Evolutionary conservation across 768 basidiomycete species (phyloP), one percentile per base, ranked within the genome.

Genomic region (Termitomyces sp.): DNA sequence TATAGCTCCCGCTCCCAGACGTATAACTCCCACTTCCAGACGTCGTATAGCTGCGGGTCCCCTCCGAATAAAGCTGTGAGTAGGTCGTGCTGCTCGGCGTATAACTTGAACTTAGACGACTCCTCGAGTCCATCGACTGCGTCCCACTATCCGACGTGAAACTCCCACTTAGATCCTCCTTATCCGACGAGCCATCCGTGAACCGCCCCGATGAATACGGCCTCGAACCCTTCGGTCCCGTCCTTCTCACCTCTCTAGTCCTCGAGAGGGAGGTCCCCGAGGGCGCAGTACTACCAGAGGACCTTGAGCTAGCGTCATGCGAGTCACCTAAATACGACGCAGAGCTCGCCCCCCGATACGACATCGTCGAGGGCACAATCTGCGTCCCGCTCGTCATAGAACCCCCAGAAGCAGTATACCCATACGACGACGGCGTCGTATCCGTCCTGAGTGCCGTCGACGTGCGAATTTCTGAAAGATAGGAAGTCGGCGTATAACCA

Each of bases 261-360:
- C 88, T 76, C 8, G 85, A 81, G 20, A 90, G 73, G 1, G 76
- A 65, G 3, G 73, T 71, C 1, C 75, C 71, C 1, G 85, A 82
- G 4, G 84, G 78, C 0, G 85, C 81, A 0, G 77, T 73, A 0
- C 77, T n/a, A 22, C 48, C 32, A 32, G 40, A 42, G 30, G 47
- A 32, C 16, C 33, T 36, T 4, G 73, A 64, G 7, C 66, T 66
- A 0, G 72, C 72, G 42, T 67, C 78, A 52, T 80, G 80, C 7
- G 83, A 83, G 60, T 84, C 82, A 1, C 82, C 81, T 7, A 84
- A 69, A 54, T 80, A 77, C 1, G 86, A 86, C 1, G 77, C 78
- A 14, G 83, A 81, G 20, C 79, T 76, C 9, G 81, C 76, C 12
- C 81, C 71, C 7, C 81, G 70, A 53, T 78, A 80, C 0, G 82